Base-by-base conservation (phyloP, 2,329 filamentous ascomycete genomes). In the Microdochium bolleyi region DNA sequence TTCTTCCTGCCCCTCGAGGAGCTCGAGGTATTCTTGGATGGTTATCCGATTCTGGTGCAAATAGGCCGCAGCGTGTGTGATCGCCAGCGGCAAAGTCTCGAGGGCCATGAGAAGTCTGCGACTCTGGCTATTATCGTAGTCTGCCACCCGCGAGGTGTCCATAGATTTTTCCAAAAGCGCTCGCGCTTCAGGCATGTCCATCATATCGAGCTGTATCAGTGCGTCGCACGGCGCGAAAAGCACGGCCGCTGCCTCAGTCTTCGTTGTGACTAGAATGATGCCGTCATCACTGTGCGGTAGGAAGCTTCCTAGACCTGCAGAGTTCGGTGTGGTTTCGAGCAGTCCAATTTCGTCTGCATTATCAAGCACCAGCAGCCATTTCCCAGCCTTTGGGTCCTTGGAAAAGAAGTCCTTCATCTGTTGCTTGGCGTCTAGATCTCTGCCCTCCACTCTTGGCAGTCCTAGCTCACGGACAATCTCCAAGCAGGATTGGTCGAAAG, bases 341-440 rank as follows among this genome's bases (percentile, higher is more conserved):
- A 73, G 52, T 1, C 65, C 53, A 3, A 49, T 49, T 52, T 76
- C 69, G 52, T 76, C 71, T 13, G 69, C 70, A 49, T 74, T 76
- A 52, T 77, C 72, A 16, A 76, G 50, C 41, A 77, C 60, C 41
- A 76, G 52, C 1, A 77, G 60, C 73, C 71, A 76, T 1, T 55
- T 54, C 1, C 64, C 61, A 1, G 49, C 54, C n/a, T 11, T 30
- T 11, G 37, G 53, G n/a, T 62, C 57, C 4, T 55, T 50, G 37
- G 62, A 67, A 1, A 76, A 54, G 11, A 56, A 57, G 3, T 34
- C 44, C 38, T 70, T 69, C 3, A 76, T 66, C 2, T 72, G 60
- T 11, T 34, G 24, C 38, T 66, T 71, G 1, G 71, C 51, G 51
- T 75, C 66, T 5, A 5, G 27, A 0, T 59, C 62, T 3, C 67